phyloP scores from a whole-genome alignment of 306 rosid genomes.

The Echinosophora koreensis region DNA sequence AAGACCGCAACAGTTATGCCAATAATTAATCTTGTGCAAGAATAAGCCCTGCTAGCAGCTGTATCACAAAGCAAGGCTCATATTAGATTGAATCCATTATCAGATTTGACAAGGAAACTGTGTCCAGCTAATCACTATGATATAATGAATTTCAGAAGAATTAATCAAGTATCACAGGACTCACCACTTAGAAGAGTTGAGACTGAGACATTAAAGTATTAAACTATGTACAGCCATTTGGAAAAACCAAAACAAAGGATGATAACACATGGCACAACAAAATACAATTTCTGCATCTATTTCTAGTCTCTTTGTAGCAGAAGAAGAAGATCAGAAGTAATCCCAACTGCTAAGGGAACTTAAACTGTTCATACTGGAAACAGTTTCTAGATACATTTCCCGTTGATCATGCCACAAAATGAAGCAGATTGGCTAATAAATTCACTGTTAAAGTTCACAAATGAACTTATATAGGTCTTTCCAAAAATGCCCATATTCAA shows the following conservation, averaged over 20 bases:
- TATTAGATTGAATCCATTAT: conserved; percentile 17
- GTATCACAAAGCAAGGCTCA: conserved; percentile 36
- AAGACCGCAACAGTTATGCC: conserved; percentile 33
- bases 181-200: conserved; percentile 60
- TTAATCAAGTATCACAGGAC: conserved; percentile 15
- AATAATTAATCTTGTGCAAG: conserved; percentile 28
- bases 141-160: neutral
- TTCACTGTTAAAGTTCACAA: neutral
- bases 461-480: too few relatives aligned
- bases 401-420: neutral
- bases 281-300: conserved; percentile 49
- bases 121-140: too few relatives aligned
- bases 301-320: conserved; percentile 4
- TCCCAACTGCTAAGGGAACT: conserved; percentile 12
- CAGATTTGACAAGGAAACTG: neutral
- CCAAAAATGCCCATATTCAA: too few relatives aligned
- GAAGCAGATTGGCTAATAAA: neutral
- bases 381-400: neutral
- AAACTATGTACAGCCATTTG: conserved; percentile 12
- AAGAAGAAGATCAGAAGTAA: conserved; percentile 10
- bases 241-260: conserved; percentile 22
- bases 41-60: conserved; percentile 48
- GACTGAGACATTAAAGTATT: conserved; percentile 54
- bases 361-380: neutral
- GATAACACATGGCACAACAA: neutral